phyloP scores from a whole-genome alignment of 306 rosid genomes.

The Potentilla sterilis region DNA sequence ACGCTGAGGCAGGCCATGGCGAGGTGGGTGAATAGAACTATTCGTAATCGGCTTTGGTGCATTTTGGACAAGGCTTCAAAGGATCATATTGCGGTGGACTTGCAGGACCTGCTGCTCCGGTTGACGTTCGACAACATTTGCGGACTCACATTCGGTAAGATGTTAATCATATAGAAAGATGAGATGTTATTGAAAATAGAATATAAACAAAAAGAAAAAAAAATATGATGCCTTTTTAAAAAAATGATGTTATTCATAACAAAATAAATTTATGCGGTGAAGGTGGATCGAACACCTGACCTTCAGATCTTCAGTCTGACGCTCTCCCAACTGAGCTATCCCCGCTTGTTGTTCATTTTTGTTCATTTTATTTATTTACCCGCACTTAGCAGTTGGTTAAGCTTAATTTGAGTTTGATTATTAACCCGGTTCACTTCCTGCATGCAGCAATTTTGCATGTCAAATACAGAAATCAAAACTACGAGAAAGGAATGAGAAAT shows the following conservation, averaged over 20 bases:
- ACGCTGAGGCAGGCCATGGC: constrained; percentile 90
- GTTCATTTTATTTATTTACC: rapidly evolving
- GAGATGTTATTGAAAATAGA: neutral
- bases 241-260: neutral
- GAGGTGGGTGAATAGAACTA: constrained; percentile 91
- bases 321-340: constrained; percentile 12
- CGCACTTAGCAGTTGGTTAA: neutral
- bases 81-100: constrained; percentile 52
- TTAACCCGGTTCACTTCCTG: no score
- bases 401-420: no score
- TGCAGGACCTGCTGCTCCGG: constrained; percentile 79
- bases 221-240: no score
- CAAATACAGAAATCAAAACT: neutral
- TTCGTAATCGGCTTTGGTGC: constrained; percentile 69
- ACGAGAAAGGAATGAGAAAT: neutral
- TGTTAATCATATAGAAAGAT: neutral
- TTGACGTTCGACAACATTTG: constrained; percentile 90
- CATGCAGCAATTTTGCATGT: no score
- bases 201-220: neutral
- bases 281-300: constrained; percentile 15
- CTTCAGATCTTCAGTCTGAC: constrained; percentile 16
- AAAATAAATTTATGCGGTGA: neutral
- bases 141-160: constrained; percentile 79
- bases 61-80: constrained; percentile 66
- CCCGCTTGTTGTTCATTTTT: neutral